phyloP scores from a whole-genome alignment of 2,329 filamentous ascomycete genomes.

The Nothophoma quercina region DNA sequence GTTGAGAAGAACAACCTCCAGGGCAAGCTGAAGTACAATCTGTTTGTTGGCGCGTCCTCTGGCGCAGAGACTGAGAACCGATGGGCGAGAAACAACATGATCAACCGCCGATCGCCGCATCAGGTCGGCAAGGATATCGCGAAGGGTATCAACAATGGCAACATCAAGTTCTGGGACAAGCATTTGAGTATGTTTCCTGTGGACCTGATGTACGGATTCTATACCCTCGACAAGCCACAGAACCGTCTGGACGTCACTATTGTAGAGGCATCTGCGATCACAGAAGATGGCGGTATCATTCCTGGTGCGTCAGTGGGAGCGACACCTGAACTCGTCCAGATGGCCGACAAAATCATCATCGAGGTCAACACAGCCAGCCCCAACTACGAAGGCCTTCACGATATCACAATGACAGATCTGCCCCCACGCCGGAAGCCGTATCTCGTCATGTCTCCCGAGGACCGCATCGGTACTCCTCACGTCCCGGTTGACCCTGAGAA shows the following conservation, averaged over 20 bases:
- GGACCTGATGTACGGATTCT: conserved; percentile 84
- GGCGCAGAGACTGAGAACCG: conserved; percentile 90
- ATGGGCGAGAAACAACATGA: conserved; percentile 91
- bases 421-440: conserved; percentile 85
- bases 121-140: conserved; percentile 91
- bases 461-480: conserved; percentile 82
- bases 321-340: conserved; percentile 84
- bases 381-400: conserved; percentile 83
- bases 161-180: conserved; percentile 93
- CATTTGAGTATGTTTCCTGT: conserved; percentile 91
- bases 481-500: conserved; percentile 86
- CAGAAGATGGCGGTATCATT: conserved; percentile 87
- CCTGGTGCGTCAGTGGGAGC: conserved; percentile 87
- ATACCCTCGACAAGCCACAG: conserved; percentile 78
- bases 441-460: conserved; percentile 83
- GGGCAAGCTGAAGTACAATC: conserved; percentile 82
- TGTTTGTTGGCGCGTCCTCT: conserved; percentile 90
- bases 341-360: conserved; percentile 92
- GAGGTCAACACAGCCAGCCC: conserved; percentile 89
- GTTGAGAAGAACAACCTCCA: conserved; percentile 87
- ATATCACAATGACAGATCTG: conserved; percentile 87
- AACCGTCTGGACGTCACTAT: conserved; percentile 83
- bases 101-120: conserved; percentile 82
- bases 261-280: conserved; percentile 86
- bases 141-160: conserved; percentile 87